These are phyloP conservation scores for Gastrolobium bilobum DNA, from an alignment of 306 rosid genomes.

Conservation along the genomic window DNA sequence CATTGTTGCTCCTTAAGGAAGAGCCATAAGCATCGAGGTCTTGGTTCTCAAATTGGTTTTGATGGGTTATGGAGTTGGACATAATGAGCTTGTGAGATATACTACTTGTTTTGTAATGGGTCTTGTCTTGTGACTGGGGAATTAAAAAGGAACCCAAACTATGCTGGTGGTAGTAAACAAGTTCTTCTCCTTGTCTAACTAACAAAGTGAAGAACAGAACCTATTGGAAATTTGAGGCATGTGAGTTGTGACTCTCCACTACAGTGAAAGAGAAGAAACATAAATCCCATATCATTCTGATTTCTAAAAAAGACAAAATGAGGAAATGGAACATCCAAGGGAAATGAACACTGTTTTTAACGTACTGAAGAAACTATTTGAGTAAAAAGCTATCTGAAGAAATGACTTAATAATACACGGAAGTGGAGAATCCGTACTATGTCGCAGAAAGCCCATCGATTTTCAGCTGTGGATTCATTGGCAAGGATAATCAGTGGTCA, in stretches of 20 bases:
- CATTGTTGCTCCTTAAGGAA: constrained; percentile 47
- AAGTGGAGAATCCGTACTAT: constrained; percentile 56
- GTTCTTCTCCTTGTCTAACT: constrained; percentile 1
- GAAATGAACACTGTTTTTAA: constrained; percentile 32
- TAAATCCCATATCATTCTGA: constrained; percentile 5
- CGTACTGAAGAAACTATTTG: constrained; percentile 49
- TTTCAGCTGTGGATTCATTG: constrained; percentile 45
- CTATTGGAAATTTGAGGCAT: constrained; percentile 21
- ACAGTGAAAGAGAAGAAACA: constrained; percentile 38
- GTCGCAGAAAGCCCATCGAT: constrained; percentile 46
- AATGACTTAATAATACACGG: constrained; percentile 48
- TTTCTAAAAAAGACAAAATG: constrained; percentile 32
- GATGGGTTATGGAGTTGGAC: constrained; percentile 67
- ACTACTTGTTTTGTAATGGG: too few relatives aligned
- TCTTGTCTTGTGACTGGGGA: too few relatives aligned
- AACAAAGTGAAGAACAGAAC: not conserved
- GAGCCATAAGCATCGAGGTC: constrained; percentile 68
- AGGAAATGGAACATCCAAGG: constrained; percentile 39
- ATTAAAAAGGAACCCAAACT: too few relatives aligned
- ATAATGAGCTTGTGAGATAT: constrained; percentile 37
- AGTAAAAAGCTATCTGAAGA: constrained; percentile 54
- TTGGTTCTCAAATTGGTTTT: constrained; percentile 67
- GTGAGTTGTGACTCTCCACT: constrained; percentile 9
- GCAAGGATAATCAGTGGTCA: constrained; percentile 53
- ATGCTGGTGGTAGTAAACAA: too few relatives aligned